phyloP scores from a whole-genome alignment of 345 rosid species.

The Arabidopsis suecica region DNA sequence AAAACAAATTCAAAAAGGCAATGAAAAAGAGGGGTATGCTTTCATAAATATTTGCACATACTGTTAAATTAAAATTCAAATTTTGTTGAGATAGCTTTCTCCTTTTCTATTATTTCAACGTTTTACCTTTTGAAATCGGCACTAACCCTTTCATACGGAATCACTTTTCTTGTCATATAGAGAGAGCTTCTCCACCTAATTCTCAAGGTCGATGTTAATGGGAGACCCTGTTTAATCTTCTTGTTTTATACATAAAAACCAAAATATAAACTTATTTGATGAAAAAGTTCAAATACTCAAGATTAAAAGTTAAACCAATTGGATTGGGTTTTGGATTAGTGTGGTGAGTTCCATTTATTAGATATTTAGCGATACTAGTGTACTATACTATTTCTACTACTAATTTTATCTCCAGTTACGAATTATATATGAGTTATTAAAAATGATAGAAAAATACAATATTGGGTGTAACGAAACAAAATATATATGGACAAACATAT shows the following conservation, averaged over 20 bases:
- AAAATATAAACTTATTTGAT: neutral
- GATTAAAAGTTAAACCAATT: neutral
- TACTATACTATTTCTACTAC: neutral
- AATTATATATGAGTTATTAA: too few species aligned
- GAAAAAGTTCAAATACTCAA: neutral
- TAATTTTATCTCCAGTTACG: too few species aligned
- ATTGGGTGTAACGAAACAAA: neutral
- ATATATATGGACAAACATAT: neutral
- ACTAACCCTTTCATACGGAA: constrained; percentile 13
- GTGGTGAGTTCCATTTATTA: neutral
- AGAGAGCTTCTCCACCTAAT: constrained; percentile 30
- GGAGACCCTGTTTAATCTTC: constrained; percentile 4
- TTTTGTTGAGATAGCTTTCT: neutral
- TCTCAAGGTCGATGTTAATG: constrained; percentile 24
- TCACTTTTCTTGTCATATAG: constrained; percentile 27
- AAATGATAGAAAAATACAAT: too few species aligned
- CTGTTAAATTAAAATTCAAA: neutral
- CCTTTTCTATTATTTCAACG: constrained; percentile 15
- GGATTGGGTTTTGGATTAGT: neutral
- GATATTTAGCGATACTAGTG: neutral
- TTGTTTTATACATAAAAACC: neutral
- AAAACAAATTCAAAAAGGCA: constrained; percentile 25
- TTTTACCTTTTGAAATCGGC: constrained; percentile 29
- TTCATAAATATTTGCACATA: constrained; percentile 18
- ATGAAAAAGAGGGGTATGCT: constrained; percentile 37